A percentile compares a stretch with the other conserved stretches of the same genome.
phyloP scores from a whole-genome alignment of 208 protist genomes.

The Leptomonas pyrrhocoris region DNA sequence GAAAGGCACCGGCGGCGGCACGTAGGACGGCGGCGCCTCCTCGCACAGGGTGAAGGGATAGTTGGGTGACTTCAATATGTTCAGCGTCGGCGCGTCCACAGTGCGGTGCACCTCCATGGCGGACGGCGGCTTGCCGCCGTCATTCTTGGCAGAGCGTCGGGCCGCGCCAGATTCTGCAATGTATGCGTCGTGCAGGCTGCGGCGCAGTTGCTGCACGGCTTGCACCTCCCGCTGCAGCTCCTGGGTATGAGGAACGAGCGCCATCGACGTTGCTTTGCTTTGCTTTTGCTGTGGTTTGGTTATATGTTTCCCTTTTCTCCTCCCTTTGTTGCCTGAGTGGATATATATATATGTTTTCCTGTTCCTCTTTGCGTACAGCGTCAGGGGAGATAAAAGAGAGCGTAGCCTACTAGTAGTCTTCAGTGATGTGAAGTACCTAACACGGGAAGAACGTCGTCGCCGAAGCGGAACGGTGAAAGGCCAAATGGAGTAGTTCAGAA shows the following conservation, averaged over 20 bases:
- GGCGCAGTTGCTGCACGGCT: conserved; percentile 48
- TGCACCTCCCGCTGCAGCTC: conserved; percentile 45
- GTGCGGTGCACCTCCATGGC: conserved; percentile 57
- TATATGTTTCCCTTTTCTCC: neutral
- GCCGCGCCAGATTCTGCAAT: conserved; percentile 33
- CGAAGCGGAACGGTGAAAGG: too few relatives aligned
- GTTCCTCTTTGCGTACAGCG: too few relatives aligned
- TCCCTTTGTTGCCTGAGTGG: neutral
- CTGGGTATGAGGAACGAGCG: conserved; percentile 37
- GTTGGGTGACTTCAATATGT: conserved; percentile 68
- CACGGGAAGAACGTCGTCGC: too few relatives aligned
- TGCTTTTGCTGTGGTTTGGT: conserved; percentile 6
- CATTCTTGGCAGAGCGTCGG: neutral
- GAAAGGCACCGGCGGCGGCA: conserved; percentile 77
- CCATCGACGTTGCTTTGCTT: conserved; percentile 35
- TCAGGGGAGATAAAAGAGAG: neutral
- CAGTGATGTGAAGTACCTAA: too few relatives aligned
- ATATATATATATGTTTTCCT: neutral
- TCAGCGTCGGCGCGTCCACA: conserved; percentile 66
- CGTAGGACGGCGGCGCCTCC: conserved; percentile 77
- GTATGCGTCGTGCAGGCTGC: conserved; percentile 49
- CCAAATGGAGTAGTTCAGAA: too few relatives aligned
- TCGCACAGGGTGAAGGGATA: conserved; percentile 87
- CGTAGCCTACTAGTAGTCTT: too few relatives aligned
- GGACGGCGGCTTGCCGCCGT: conserved; percentile 9